Evolutionary conservation across 352 stramenopile genomes (phyloP).

Genomic region (Phytophthora foliorum): DNA sequence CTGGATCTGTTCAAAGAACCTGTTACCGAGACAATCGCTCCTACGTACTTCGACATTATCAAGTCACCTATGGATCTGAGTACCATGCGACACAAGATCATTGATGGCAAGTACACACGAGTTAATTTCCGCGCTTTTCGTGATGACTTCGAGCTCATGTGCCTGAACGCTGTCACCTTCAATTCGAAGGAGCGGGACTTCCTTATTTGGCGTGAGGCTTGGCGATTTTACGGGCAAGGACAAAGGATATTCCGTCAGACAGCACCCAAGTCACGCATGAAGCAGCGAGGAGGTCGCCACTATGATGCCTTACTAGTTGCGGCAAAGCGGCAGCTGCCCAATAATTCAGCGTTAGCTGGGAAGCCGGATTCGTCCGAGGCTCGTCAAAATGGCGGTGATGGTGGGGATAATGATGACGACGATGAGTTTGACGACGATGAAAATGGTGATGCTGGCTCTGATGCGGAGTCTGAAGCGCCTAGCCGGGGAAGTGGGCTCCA

Average conservation of each 20-base stretch:
- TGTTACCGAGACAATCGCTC: conserved; percentile 93
- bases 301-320: conserved; percentile 78
- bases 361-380: conserved; percentile 49
- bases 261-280: conserved; percentile 80
- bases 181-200: conserved; percentile 93
- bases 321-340: conserved; percentile 83
- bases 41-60: conserved; percentile 95
- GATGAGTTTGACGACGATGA: conserved; percentile 45
- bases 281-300: conserved; percentile 74
- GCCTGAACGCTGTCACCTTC: conserved; percentile 96
- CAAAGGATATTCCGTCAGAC: conserved; percentile 78
- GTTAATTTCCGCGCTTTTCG: conserved; percentile 85
- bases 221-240: conserved; percentile 92
- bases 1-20: conserved; percentile 94
- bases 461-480: conserved; percentile 32
- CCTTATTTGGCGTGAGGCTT: conserved; percentile 94
- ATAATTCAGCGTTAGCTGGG: conserved; percentile 71
- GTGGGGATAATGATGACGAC: conserved; percentile 42
- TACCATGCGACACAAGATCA: conserved; percentile 87
- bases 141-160: conserved; percentile 96
- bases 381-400: conserved; percentile 41
- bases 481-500: conserved; percentile 26
- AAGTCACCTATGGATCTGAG: conserved; percentile 94
- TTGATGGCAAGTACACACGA: conserved; percentile 76
- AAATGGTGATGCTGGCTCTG: conserved; percentile 35